Evolutionary conservation across 345 rosid species (phyloP).

Genomic region (Bruguiera sexangula): DNA sequence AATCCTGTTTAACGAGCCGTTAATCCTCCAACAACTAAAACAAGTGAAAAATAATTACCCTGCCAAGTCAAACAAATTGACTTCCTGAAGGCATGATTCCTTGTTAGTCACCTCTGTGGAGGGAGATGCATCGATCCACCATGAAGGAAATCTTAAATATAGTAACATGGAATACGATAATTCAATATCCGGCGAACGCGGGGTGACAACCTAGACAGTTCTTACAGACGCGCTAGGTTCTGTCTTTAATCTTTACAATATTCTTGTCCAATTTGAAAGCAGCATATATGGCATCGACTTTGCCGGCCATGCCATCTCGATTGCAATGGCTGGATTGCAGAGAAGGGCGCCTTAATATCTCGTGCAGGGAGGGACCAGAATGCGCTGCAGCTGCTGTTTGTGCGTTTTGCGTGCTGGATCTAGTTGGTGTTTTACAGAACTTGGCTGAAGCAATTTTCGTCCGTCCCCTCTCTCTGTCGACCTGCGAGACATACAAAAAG

Average conservation of each 20-base stretch:
- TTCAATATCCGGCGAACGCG: not conserved
- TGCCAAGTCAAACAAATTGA: too few relatives aligned
- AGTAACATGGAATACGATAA: not conserved
- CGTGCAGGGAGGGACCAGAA: constrained; percentile 51
- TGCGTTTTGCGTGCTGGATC: constrained; percentile 35
- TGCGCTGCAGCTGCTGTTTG: constrained; percentile 30
- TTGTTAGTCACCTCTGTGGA: too few relatives aligned
- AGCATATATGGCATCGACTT: constrained; percentile 65
- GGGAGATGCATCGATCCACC: not conserved
- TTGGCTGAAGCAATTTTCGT: constrained; percentile 52
- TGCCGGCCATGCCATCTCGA: constrained; percentile 33
- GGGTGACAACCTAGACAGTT: not conserved
- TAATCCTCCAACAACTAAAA: too few relatives aligned
- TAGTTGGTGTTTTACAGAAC: constrained; percentile 53
- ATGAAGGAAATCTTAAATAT: not conserved
- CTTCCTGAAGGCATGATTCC: too few relatives aligned
- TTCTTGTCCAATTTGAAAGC: constrained; percentile 72
- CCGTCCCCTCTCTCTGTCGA: constrained; percentile 44
- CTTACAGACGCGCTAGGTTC: constrained; percentile 14
- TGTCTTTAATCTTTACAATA: constrained; percentile 27
- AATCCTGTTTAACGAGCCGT: too few relatives aligned
- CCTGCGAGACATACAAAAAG: constrained; percentile 31
- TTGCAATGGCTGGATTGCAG: constrained; percentile 34
- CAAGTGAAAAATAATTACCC: too few relatives aligned
- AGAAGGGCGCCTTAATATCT: constrained; percentile 62